phyloP scores from a whole-genome alignment of 768 basidiomycete genomes.

The Suillus alpinus region DNA sequence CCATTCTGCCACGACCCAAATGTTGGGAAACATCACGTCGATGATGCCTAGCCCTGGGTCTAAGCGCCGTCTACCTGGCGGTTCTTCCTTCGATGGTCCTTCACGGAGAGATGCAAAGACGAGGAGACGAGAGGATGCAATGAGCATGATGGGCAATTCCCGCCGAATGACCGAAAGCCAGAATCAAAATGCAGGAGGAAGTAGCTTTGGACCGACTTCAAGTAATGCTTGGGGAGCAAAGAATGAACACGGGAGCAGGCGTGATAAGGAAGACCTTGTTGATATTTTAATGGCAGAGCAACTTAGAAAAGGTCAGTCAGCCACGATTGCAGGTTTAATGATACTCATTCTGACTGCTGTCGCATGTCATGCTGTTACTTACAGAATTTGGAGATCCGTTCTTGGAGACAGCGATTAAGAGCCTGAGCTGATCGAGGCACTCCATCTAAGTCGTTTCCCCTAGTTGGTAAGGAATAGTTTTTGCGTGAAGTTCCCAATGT shows the following conservation, averaged over 20 bases:
- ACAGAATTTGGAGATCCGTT: conserved; percentile 41
- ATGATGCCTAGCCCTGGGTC: conserved; percentile 28
- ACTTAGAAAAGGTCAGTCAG: conserved; percentile 49
- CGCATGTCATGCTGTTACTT: not conserved
- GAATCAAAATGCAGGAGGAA: conserved; percentile 8
- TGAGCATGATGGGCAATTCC: conserved; percentile 18
- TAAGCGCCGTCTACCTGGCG: conserved; percentile 51
- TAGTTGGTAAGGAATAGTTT: conserved; percentile 10
- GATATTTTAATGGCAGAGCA: conserved; percentile 49
- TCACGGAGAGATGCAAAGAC: conserved; percentile 50
- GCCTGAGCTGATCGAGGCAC: conserved; percentile 17
- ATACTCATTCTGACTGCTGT: not conserved
- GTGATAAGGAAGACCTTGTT: conserved; percentile 56
- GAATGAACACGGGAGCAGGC: conserved; percentile 39
- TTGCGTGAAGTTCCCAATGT: not conserved
- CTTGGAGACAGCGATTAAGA: conserved; percentile 34
- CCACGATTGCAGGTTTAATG: not conserved
- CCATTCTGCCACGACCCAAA: conserved; percentile 18
- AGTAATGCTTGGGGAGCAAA: conserved; percentile 23
- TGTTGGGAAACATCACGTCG: conserved; percentile 17
- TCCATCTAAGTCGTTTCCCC: not conserved
- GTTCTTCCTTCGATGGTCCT: conserved; percentile 39
- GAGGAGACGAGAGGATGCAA: conserved; percentile 45
- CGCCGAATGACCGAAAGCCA: conserved; percentile 27
- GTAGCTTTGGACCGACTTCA: conserved; percentile 11